Evolutionary conservation across 2,329 filamentous ascomycete genomes (phyloP), one percentile per base, ranked within the genome.

Genomic region (Calcarisporium arbuscula): DNA sequence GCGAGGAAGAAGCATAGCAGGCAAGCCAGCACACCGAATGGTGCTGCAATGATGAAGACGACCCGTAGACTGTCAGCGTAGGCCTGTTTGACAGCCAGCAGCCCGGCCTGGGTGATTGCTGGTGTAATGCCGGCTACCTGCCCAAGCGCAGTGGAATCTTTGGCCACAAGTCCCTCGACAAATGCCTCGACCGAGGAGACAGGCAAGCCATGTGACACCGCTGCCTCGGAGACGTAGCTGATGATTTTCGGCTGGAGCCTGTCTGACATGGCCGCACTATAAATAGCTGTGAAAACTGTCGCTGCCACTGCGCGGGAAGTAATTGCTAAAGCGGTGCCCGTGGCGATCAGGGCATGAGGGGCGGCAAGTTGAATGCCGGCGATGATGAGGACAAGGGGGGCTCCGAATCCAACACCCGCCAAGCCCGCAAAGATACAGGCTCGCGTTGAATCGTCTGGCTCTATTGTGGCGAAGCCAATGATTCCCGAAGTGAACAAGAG

Each of bases 11-110:
- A 43, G 22, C 39, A 43, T 8, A 35, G 32, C 12, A 44, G 17
- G n/a, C 34, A 44, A 15, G 39, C 43, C 22, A 44, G 9, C 3
- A 32, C 39, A 7, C 37, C 41, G 31, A 48, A 46, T 4, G 45
- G 43, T 19, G 35, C 39, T 9, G 43, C 45, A 23, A 43, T 48
- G 11, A 46, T 43, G 14, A 37, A 47, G 11, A 46, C 43, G n/a
- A 34, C 26, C 14, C 41, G 21, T 6, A 46, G 21, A 2, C 36
- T 35, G 34, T 47, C 42, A 6, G 39, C 39, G n/a, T n/a, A n/a
- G n/a, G n/a, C n/a, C n/a, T n/a, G n/a, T n/a, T n/a, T n/a, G n/a
- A n/a, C n/a, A n/a, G n/a, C n/a, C n/a, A n/a, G n/a, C n/a, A n/a
- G n/a, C n/a, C n/a, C n/a, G n/a, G n/a, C n/a, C n/a, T n/a, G n/a